A percentile compares a stretch with the other conserved stretches of the same genome.
These are phyloP conservation scores for Mallotus japonicus DNA, from an alignment of 441 rosid species.

Conservation along the genomic window DNA sequence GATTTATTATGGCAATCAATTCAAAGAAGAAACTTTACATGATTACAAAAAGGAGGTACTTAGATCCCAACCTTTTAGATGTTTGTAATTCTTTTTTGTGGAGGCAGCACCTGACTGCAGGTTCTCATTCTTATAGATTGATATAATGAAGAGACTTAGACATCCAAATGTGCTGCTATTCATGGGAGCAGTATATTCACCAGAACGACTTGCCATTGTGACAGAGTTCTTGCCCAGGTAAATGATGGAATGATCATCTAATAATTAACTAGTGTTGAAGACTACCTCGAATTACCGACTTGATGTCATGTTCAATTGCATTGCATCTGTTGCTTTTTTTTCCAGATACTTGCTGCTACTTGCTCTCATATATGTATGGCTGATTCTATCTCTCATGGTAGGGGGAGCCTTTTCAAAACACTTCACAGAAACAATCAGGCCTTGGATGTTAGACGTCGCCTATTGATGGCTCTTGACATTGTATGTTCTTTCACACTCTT, in stretches of 20 bases:
- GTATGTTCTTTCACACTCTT: constrained; percentile 34
- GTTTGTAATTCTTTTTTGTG: constrained; percentile 2
- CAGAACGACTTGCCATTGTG: constrained; percentile 69
- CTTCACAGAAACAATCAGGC: constrained; percentile 68
- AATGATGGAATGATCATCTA: not conserved
- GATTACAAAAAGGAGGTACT: constrained; percentile 80
- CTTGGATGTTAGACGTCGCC: constrained; percentile 62
- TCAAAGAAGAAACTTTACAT: constrained; percentile 47
- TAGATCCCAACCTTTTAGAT: constrained; percentile 15
- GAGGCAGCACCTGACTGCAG: constrained; percentile 9
- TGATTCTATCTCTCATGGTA: constrained; percentile 30
- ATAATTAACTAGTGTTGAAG: not conserved
- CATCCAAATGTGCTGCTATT: constrained; percentile 85
- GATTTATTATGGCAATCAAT: constrained; percentile 62
- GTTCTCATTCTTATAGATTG: constrained; percentile 41
- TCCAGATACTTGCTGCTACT: not conserved
- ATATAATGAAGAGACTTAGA: constrained; percentile 77
- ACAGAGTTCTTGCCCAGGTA: constrained; percentile 87
- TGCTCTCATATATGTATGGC: not conserved
- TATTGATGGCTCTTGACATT: constrained; percentile 83
- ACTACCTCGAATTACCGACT: no score
- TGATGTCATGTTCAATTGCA: not conserved
- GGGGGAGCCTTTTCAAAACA: constrained; percentile 89
- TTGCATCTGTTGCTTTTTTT: not conserved
- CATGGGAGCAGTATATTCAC: constrained; percentile 89